A percentile compares a stretch with the other conserved stretches of the same genome.
phyloP scores from a whole-genome alignment of 2,329 filamentous ascomycete genomes.

The Ophiosphaerella herpotricha region DNA sequence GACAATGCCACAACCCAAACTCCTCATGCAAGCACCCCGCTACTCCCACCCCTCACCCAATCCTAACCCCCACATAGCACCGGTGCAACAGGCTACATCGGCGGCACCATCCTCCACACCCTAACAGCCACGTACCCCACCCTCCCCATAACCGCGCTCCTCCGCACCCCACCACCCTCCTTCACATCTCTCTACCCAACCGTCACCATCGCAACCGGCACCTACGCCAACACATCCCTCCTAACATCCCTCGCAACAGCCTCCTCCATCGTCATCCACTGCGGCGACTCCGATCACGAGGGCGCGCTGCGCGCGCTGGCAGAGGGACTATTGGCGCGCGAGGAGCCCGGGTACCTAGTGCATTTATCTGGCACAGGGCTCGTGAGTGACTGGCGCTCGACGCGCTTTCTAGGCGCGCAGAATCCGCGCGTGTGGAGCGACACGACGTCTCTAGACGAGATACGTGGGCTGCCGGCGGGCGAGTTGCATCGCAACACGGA shows the following conservation, averaged over 20 bases:
- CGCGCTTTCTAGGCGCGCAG: slow-evolving; percentile 27
- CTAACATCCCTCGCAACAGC: slow-evolving; percentile 52
- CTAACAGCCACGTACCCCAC: slow-evolving; percentile 53
- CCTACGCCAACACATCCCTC: slow-evolving; percentile 51
- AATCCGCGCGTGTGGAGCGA: slow-evolving; percentile 60
- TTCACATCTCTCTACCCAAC: slow-evolving; percentile 45
- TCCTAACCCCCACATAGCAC: slow-evolving; percentile 43
- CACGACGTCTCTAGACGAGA: slow-evolving; percentile 54
- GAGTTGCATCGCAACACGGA: slow-evolving; percentile 70
- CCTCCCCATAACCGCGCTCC: slow-evolving; percentile 52
- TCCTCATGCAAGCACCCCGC: slow-evolving; percentile 23
- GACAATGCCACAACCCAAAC: slow-evolving; percentile 33
- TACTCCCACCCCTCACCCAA: not conserved
- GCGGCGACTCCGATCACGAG: slow-evolving; percentile 35
- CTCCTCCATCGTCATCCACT: slow-evolving; percentile 57
- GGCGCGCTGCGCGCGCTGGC: slow-evolving; percentile 53
- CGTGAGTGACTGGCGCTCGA: slow-evolving; percentile 51
- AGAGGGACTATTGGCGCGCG: slow-evolving; percentile 53
- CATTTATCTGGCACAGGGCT: slow-evolving; percentile 62
- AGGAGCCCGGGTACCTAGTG: slow-evolving; percentile 53
- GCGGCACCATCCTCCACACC: slow-evolving; percentile 56
- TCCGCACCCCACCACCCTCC: slow-evolving; percentile 45
- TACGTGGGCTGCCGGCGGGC: slow-evolving; percentile 59
- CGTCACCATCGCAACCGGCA: slow-evolving; percentile 54
- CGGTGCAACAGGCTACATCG: slow-evolving; percentile 59